Conservation (phyloP, 768 basidiomycete species). For the Lyophyllum atratum region DNA sequence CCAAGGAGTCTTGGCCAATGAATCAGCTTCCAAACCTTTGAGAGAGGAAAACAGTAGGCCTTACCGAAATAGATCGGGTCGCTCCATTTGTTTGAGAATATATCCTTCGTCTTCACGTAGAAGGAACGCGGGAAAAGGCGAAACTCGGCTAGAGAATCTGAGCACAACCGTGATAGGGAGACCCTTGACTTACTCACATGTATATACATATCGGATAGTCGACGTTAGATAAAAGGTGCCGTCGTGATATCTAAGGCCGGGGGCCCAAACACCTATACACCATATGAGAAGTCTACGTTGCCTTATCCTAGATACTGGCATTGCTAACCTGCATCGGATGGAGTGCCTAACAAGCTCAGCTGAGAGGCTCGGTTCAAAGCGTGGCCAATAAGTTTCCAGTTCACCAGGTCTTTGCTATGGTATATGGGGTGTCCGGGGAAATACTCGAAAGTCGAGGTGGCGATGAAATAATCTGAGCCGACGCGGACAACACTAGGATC, state of each 20-base stretch:
- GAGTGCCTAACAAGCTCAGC: slow-evolving; percentile 35
- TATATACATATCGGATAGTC: slow-evolving; percentile 41
- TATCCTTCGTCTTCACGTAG: slow-evolving; percentile 38
- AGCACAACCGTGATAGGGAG: background rate
- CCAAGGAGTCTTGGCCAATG: slow-evolving; percentile 30
- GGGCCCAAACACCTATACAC: slow-evolving; percentile 35
- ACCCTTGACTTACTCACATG: slow-evolving; percentile 22
- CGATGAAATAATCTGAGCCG: slow-evolving; percentile 39
- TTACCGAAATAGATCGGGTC: slow-evolving; percentile 41
- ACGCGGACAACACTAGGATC: slow-evolving; percentile 42
- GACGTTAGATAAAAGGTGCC: slow-evolving; percentile 36
- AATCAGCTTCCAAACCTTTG: background rate
- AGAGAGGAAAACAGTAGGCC: background rate
- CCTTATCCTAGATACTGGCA: background rate
- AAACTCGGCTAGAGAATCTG: slow-evolving; percentile 28
- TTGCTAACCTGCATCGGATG: slow-evolving; percentile 36
- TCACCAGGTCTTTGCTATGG: slow-evolving; percentile 37
- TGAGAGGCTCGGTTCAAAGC: slow-evolving; percentile 37
- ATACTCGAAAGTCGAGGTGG: slow-evolving; percentile 41
- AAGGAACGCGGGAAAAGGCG: slow-evolving; percentile 41
- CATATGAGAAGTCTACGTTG: background rate
- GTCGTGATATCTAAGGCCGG: slow-evolving; percentile 35
- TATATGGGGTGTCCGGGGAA: slow-evolving; percentile 45
- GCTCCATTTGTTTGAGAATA: slow-evolving; percentile 41
- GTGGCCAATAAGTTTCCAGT: slow-evolving; percentile 40